These are phyloP conservation scores for Exophiala bonariae DNA, from an alignment of 2,329 filamentous ascomycete genomes.

Conservation along the genomic window DNA sequence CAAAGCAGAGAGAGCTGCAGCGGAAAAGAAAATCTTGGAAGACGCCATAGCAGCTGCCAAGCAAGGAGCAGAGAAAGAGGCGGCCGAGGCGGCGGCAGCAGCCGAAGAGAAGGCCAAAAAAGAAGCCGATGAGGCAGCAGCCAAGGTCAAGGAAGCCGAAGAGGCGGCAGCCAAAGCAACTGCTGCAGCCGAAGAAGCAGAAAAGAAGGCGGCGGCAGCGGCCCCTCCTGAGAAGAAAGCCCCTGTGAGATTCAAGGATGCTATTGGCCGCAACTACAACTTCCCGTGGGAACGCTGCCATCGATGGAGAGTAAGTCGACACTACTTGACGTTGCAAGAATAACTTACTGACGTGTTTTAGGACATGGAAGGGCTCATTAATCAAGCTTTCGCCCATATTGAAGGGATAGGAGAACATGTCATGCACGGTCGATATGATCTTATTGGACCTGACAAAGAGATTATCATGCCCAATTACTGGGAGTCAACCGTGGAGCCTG, in stretches of 20 bases:
- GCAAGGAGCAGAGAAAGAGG: constrained; percentile 38
- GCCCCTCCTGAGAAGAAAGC: constrained; percentile 62
- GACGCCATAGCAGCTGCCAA: constrained; percentile 40
- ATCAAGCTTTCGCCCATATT: constrained; percentile 78
- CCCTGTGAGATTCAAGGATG: constrained; percentile 88
- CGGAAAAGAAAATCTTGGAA: constrained; percentile 36
- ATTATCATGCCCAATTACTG: constrained; percentile 80
- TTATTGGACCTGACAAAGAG: constrained; percentile 75
- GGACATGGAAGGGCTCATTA: constrained; percentile 85
- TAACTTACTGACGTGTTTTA: constrained; percentile 36
- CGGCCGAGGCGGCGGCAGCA: constrained; percentile 37
- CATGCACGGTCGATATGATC: constrained; percentile 75
- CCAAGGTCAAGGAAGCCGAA: constrained; percentile 33
- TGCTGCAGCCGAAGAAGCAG: constrained; percentile 30
- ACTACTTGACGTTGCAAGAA: background rate
- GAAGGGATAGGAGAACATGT: constrained; percentile 75
- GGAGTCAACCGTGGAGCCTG: constrained; percentile 78
- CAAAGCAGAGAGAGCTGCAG: constrained; percentile 40
- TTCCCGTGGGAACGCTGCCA: constrained; percentile 85
- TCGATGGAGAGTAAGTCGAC: constrained; percentile 71
- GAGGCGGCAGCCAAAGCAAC: constrained; percentile 34
- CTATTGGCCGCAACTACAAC: constrained; percentile 85
- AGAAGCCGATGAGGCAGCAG: constrained; percentile 35
- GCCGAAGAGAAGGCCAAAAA: constrained; percentile 30
- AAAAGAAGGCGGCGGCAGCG: constrained; percentile 32